These are phyloP conservation scores for Ustilago tritici DNA, from an alignment of 1,284 basidiomycete genomes.

Conservation along the genomic window DNA sequence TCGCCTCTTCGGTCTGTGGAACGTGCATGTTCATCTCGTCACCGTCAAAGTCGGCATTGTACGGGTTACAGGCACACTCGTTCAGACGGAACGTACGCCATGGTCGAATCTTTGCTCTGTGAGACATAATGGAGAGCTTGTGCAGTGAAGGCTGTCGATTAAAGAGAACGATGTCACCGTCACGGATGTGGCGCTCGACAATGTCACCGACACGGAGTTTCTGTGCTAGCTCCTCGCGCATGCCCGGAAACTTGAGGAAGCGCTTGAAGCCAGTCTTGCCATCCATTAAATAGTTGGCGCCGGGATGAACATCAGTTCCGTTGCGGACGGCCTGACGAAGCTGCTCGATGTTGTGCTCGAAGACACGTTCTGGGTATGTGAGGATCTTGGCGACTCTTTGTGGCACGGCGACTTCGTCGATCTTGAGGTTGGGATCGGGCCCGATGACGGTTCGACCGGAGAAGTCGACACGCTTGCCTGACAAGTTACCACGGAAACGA, in stretches of 20 bases:
- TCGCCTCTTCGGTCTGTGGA: conserved; percentile 97
- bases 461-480: conserved; percentile 99
- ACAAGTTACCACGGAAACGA: conserved; percentile 97
- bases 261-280: conserved; percentile 82
- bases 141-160: conserved; percentile 99
- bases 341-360: conserved; percentile 85
- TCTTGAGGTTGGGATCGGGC: conserved; percentile 96
- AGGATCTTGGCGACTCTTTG: conserved; percentile 94
- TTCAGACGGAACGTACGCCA: conserved; percentile 98
- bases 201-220: conserved; percentile 84
- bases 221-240: conserved; percentile 74
- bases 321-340: conserved; percentile 86
- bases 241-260: conserved; percentile 65
- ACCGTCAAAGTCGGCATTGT: conserved; percentile 99
- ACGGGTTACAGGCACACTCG: conserved; percentile 99
- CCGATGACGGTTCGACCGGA: conserved; percentile 98
- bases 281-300: conserved; percentile 86
- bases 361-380: conserved; percentile 96
- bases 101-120: conserved; percentile 92
- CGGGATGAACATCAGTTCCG: conserved; percentile 91
- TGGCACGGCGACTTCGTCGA: conserved; percentile 87
- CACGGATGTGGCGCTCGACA: conserved; percentile 92
- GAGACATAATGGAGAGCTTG: conserved; percentile 86
- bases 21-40: conserved; percentile 99
- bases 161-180: conserved; percentile 97